Percentiles rank a stretch among this genome's conserved stretches.
phyloP scores from a whole-genome alignment of 371 early-diverging fungal genomes.

The Lichtheimia ramosa region DNA sequence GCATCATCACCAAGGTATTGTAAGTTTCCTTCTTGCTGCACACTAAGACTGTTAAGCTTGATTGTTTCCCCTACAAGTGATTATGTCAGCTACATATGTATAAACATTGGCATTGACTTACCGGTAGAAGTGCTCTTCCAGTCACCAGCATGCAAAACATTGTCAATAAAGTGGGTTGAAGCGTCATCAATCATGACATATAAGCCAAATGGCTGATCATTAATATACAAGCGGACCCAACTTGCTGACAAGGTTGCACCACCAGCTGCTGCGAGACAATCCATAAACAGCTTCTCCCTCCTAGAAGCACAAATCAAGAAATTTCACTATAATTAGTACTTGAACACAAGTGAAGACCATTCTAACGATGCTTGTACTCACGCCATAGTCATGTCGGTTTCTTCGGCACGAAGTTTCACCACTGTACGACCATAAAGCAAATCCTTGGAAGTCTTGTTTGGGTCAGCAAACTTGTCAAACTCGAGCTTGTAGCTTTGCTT shows the following conservation, averaged over 20 bases:
- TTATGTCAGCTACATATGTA: background rate
- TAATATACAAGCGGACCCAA: slow-evolving; percentile 49
- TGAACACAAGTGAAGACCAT: no score
- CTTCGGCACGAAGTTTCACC: slow-evolving; percentile 49
- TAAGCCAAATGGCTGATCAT: slow-evolving; percentile 43
- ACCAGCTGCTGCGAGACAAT: slow-evolving; percentile 46
- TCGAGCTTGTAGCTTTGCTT: slow-evolving; percentile 51
- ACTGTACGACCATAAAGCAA: slow-evolving; percentile 38
- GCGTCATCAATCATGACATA: slow-evolving; percentile 51
- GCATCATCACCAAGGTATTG: slow-evolving; percentile 35
- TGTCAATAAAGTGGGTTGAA: slow-evolving; percentile 44
- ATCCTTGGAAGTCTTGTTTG: slow-evolving; percentile 18
- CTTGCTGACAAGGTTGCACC: slow-evolving; percentile 44
- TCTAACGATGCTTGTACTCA: slow-evolving; percentile 6
- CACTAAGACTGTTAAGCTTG: slow-evolving; percentile 26
- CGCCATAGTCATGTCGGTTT: slow-evolving; percentile 47
- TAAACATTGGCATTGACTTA: no score
- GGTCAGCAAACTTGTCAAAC: slow-evolving; percentile 31
- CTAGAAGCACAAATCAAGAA: slow-evolving; percentile 9
- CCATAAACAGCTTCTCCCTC: slow-evolving; percentile 43
- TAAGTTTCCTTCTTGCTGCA: slow-evolving; percentile 22
- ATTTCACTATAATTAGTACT: background rate
- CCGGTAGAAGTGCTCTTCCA: slow-evolving; percentile 4
- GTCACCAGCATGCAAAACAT: slow-evolving; percentile 30
- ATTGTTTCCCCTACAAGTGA: slow-evolving; percentile 16